Evolutionary conservation across 495 filamentous ascomycete species (phyloP).

Genomic region (Niebla homalea): DNA sequence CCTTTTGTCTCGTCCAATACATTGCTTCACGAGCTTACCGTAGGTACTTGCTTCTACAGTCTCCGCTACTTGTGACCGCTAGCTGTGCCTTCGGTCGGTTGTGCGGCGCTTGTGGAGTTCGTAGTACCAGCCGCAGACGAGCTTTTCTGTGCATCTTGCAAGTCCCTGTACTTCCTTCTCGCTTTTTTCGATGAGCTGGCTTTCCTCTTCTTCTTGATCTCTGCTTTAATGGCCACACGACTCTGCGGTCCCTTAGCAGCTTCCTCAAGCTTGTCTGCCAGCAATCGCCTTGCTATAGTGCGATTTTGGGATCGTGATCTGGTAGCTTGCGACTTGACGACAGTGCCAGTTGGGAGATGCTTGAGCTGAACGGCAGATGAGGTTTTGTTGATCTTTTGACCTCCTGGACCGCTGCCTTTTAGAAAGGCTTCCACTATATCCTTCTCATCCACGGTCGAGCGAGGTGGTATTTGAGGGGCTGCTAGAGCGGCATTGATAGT

Average conservation of each 20-base stretch:
- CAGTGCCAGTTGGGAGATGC: slow-evolving; percentile 76
- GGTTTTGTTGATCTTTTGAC: slow-evolving; percentile 99
- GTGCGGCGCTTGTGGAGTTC: too few species aligned
- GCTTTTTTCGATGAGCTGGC: slow-evolving; percentile 53
- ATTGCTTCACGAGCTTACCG: too few species aligned
- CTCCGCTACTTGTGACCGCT: too few species aligned
- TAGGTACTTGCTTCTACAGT: too few species aligned
- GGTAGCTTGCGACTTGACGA: slow-evolving; percentile 85
- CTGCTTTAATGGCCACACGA: slow-evolving; percentile 41
- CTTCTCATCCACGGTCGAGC: slow-evolving; percentile 57
- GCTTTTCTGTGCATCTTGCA: slow-evolving; percentile 9
- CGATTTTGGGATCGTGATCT: slow-evolving; percentile 80
- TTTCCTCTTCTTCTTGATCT: slow-evolving; percentile 45
- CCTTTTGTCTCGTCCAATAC: too few species aligned
- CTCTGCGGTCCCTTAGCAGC: slow-evolving; percentile 45
- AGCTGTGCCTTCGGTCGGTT: too few species aligned
- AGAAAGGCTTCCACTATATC: slow-evolving; percentile 78
- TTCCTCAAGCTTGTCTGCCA: slow-evolving; percentile 68
- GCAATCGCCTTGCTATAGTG: slow-evolving; percentile 63
- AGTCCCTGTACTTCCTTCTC: slow-evolving; percentile 47
- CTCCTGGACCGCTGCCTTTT: slow-evolving; percentile 84
- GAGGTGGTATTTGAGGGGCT: slow-evolving; percentile 56
- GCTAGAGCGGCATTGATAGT: not conserved
- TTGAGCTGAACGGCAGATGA: slow-evolving; percentile 87
- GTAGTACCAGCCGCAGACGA: too few species aligned